Evolutionary conservation across 371 early-diverging fungal species (phyloP).

Genomic region (Mortierella polycephala): DNA sequence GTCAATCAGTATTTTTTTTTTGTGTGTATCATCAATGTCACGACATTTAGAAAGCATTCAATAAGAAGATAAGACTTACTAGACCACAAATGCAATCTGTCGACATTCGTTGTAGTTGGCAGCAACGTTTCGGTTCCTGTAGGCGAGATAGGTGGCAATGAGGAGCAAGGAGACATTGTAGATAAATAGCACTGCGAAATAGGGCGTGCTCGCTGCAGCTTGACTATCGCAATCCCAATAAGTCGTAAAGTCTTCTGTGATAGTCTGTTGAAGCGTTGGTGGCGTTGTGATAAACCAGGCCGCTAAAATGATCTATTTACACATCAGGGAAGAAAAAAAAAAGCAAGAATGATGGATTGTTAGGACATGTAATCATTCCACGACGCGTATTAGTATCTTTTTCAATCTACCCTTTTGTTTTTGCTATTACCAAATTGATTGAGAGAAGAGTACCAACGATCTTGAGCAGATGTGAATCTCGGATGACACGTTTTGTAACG

Average conservation of each 20-base stretch:
- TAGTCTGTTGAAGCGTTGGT: constrained; percentile 56
- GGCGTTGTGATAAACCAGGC: constrained; percentile 56
- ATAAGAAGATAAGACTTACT: constrained; percentile 57
- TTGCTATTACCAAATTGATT: constrained; percentile 58
- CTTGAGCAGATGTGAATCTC: constrained; percentile 62
- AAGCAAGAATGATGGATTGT: neutral
- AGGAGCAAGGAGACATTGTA: constrained; percentile 60
- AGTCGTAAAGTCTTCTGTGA: constrained; percentile 57
- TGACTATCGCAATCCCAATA: constrained; percentile 61
- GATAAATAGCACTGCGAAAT: constrained; percentile 46
- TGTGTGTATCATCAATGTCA: neutral
- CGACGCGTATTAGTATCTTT: neutral
- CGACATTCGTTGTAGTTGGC: constrained; percentile 68
- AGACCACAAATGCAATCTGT: constrained; percentile 69
- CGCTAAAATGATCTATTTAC: constrained; percentile 56
- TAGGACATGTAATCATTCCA: neutral
- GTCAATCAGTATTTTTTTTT: neutral
- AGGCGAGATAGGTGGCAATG: constrained; percentile 68
- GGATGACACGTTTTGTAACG: constrained; percentile 68
- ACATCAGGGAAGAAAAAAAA: neutral
- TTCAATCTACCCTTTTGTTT: neutral
- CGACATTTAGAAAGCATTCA: too few species aligned
- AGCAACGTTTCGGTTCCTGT: constrained; percentile 67
- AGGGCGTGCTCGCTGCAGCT: constrained; percentile 46
- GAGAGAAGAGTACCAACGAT: constrained; percentile 59